Conservation (phyloP, 768 basidiomycete genomes). For the Tulasnella calospora region DNA sequence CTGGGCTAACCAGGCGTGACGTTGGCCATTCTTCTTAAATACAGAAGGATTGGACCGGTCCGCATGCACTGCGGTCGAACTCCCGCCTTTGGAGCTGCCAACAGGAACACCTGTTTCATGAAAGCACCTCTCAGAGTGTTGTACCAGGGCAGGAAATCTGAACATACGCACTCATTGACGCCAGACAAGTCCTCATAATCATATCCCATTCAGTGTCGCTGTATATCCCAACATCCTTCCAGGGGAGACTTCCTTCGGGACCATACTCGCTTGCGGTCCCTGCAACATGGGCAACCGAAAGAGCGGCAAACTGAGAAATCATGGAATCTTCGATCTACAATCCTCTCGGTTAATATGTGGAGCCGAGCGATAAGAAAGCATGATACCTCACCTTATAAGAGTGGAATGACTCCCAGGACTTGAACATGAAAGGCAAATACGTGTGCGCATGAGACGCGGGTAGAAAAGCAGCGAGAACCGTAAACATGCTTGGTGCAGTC, state of each 20-base stretch:
- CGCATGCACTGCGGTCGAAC: conserved; percentile 63
- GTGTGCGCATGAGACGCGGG: conserved; percentile 60
- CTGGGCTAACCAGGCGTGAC: conserved; percentile 68
- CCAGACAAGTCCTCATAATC: conserved; percentile 27
- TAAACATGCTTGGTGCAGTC: conserved; percentile 66
- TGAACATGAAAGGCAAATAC: conserved; percentile 69
- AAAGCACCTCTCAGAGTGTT: neutral
- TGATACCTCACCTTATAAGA: conserved; percentile 23
- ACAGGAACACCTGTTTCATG: conserved; percentile 58
- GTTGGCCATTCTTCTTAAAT: conserved; percentile 57
- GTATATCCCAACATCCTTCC: conserved; percentile 30
- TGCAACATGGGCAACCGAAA: conserved; percentile 66
- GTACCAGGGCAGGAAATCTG: neutral
- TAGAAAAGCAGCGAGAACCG: conserved; percentile 71
- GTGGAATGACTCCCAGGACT: conserved; percentile 66
- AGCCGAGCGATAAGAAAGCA: neutral
- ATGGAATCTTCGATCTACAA: conserved; percentile 66
- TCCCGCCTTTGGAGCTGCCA: conserved; percentile 61
- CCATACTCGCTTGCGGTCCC: conserved; percentile 46
- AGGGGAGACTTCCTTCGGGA: conserved; percentile 18
- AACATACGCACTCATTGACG: conserved; percentile 24
- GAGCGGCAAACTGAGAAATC: conserved; percentile 61
- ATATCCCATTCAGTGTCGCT: conserved; percentile 25
- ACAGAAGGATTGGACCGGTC: conserved; percentile 52
- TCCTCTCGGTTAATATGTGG: conserved; percentile 47